These are phyloP conservation scores for Penicillium psychrosexuale DNA, from an alignment of 2,329 filamentous ascomycete genomes.

Conservation along the genomic window DNA sequence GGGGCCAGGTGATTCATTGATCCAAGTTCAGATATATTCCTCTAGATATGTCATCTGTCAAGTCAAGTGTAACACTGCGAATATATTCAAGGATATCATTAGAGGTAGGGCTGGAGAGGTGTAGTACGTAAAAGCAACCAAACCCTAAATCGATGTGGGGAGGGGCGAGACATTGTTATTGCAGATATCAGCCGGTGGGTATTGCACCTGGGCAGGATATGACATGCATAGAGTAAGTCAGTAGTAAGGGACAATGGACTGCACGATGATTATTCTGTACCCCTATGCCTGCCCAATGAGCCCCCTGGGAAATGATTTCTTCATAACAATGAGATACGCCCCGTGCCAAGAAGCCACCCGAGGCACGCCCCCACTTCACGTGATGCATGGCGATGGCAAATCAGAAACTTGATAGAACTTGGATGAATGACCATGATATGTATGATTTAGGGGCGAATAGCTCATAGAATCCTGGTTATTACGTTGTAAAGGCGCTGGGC, in stretches of 20 bases:
- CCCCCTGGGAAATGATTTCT: neutral
- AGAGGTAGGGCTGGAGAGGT: neutral
- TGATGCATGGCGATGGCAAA: conserved; percentile 15
- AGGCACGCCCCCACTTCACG: conserved; percentile 14
- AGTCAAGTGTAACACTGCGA: neutral
- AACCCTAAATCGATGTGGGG: neutral
- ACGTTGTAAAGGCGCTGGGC: neutral
- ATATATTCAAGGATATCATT: neutral
- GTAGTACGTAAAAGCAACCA: neutral
- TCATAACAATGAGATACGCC: neutral
- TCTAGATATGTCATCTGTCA: too few relatives aligned
- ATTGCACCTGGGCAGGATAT: neutral
- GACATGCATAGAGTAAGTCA: neutral
- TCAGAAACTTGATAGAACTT: neutral
- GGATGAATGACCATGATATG: neutral
- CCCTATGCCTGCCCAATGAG: neutral
- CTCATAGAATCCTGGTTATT: neutral
- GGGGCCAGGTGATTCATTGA: neutral
- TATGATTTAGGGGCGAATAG: neutral
- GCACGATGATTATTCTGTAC: neutral
- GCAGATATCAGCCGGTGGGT: neutral
- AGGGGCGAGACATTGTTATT: neutral
- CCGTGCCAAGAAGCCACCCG: conserved; percentile 6
- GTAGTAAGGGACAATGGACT: neutral
- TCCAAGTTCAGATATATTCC: neutral